Evolutionary conservation across 2,329 filamentous ascomycete genomes (phyloP), one percentile per base, ranked within the genome.

Genomic region (Cladophialophora carrionii): DNA sequence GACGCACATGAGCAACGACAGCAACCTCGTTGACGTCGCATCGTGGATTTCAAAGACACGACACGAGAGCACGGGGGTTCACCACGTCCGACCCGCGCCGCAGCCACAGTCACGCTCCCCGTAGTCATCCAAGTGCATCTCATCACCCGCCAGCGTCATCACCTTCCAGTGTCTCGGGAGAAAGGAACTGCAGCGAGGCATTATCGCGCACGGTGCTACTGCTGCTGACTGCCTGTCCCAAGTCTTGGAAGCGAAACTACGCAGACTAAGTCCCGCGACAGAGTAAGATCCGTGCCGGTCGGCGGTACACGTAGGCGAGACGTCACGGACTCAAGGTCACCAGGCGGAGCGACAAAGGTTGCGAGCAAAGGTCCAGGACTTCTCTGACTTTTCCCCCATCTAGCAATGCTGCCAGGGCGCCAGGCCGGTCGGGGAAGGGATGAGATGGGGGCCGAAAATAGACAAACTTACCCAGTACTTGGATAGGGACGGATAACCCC

Each of bases 211-310:
- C 17, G 52, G 52, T 54, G 32, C 52, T 54, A 54, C 52, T 54
- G 52, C 52, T 54, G 52, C 52, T 54, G 52, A 54, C 52, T 54
- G 22, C n/a, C 17, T 24, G 52, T 54, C 52, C 6, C 26, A 29
- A 54, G 24, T 31, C 52, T 54, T 54, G 29, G 51, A n/a, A 54
- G 29, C 9, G 14, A 29, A 34, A 22, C 29, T 54, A 34, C 52
- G 5, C 22, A 52, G 48, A 52, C 22, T 52, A 52, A 60, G 22
- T 22, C 51, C 24, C 43, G 58, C 54, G 29, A 46, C 8, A 60
- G 57, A 60, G 48, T 60, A 43, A 60, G 46, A 60, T 60, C 29
- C 57, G 46, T 12, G 29, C 37, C 37, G 37, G n/a, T n/a, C n/a
- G n/a, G n/a, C n/a, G n/a, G 37, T n/a, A 6, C 6, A 29, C n/a